Conservation (phyloP, 2,329 filamentous ascomycete genomes). For the Hypoxylon sp. region DNA sequence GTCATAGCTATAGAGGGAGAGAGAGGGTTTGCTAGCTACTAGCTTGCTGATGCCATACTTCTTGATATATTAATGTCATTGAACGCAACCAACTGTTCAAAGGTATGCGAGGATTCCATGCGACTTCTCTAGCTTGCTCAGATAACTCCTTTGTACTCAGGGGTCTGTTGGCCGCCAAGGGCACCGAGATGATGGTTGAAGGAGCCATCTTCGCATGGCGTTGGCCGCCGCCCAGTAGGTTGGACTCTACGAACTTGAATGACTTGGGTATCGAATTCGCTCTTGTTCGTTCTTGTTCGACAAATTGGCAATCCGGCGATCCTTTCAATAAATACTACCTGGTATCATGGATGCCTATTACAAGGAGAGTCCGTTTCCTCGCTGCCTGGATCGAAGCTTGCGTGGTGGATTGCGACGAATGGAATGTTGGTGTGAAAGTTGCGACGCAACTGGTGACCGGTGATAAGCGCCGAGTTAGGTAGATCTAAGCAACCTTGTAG, state of each 20-base stretch:
- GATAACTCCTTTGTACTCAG: constrained; percentile 81
- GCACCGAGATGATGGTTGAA: background rate
- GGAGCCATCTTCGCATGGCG: constrained; percentile 42
- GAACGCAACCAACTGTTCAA: constrained; percentile 85
- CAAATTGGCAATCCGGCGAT: background rate
- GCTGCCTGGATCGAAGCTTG: constrained; percentile 32
- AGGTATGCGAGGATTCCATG: constrained; percentile 79
- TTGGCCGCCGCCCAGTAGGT: constrained; percentile 8
- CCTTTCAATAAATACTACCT: constrained; percentile 5
- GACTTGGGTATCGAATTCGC: too few relatives aligned
- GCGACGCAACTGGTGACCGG: background rate
- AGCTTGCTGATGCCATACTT: constrained; percentile 64
- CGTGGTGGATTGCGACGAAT: constrained; percentile 18
- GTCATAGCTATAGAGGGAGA: background rate
- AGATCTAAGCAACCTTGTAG: background rate
- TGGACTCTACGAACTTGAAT: too few relatives aligned
- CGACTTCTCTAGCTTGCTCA: constrained; percentile 77
- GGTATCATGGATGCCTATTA: constrained; percentile 6
- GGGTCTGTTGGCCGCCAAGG: constrained; percentile 57
- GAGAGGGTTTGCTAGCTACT: too few relatives aligned
- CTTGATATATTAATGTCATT: constrained; percentile 79
- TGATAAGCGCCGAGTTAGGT: background rate
- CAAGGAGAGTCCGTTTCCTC: constrained; percentile 6
- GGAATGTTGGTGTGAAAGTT: constrained; percentile 4
- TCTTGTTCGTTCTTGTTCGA: too few relatives aligned